Evolutionary conservation across 306 rosid genomes (phyloP), one percentile per base, ranked within the genome.

Genomic region (Hylodesmum podocarpum): DNA sequence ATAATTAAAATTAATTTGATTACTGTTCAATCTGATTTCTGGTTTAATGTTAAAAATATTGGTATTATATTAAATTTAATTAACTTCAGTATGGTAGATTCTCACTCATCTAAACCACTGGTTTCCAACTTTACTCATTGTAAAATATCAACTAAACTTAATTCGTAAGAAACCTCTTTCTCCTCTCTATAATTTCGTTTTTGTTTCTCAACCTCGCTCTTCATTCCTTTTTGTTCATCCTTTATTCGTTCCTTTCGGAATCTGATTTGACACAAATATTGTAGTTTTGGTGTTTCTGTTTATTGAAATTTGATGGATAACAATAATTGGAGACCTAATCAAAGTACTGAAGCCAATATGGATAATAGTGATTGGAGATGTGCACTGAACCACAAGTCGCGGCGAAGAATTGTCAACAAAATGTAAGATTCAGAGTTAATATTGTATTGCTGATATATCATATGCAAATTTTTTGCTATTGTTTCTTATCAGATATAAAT

Each of bases 341-440:
- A 85, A 75, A 77, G 88, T 47, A 3, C 77, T 54, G 86, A 85
- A 47, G 51, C 86, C 53, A 57, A 18, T 24, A 85, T 75, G 82
- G 88, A 85, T 47, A 55, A 72, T 47, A 18, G 44, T 85, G 88
- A 82, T 73, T 84, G 88, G 88, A 81, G 86, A 75, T 49, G 73
- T 74, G 69, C 40, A 16, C 78, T 85, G 33, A 86, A 46, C 53
- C 77, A 72, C 16, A 86, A 85, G 8, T 74, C 86, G 10, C 86
- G 88, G 36, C 88, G 75, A 82, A 82, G 84, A 82, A 75, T 85
- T 63, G 88, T 85, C 57, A 70, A 82, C 64, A 85, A 78, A 78
- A 82, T 85, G 88, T 82, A 70, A 69, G 86, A 59, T 81, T 75
- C 15, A 43, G 29, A 67, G 50, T 67, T 39, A 79, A 22, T 72